A percentile compares a stretch with the other conserved stretches of the same genome.
Conservation (phyloP, 2,329 filamentous ascomycete species). For the Ceratocystis destructans region DNA sequence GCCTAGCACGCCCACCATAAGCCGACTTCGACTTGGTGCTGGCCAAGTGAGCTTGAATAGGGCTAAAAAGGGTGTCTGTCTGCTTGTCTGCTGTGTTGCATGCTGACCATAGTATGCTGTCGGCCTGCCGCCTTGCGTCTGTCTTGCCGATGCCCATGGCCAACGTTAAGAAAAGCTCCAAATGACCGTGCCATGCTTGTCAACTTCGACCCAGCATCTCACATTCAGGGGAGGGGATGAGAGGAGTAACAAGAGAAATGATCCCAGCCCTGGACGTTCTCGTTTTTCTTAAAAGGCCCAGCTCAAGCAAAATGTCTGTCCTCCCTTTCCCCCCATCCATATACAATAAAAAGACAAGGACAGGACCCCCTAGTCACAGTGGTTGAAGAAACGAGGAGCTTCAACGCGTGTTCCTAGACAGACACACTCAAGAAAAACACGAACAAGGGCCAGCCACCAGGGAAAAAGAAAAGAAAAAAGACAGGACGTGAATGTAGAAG, state of each 20-base stretch:
- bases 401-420: conserved; percentile 10
- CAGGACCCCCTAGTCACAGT: conserved; percentile 11
- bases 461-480: neutral
- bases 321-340: neutral
- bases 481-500: neutral
- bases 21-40: too few species aligned
- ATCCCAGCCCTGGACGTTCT: conserved; percentile 8
- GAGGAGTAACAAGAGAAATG: neutral
- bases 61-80: neutral
- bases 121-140: neutral
- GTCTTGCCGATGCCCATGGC: neutral
- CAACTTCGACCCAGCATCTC: conserved; percentile 7
- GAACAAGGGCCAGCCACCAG: neutral
- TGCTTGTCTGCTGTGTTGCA: neutral
- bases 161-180: conserved; percentile 10
- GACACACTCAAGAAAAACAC: neutral
- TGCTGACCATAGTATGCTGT: neutral
- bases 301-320: neutral
- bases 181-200: conserved; percentile 17
- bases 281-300: neutral
- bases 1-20: too few species aligned
- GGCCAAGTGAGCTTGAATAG: neutral
- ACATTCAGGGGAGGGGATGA: conserved; percentile 11
- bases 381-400: conserved; percentile 7
- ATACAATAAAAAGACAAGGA: conserved; percentile 1